These are phyloP conservation scores for Fusarium denticulatum DNA, from an alignment of 2,329 filamentous ascomycete species.

Conservation along the genomic window DNA sequence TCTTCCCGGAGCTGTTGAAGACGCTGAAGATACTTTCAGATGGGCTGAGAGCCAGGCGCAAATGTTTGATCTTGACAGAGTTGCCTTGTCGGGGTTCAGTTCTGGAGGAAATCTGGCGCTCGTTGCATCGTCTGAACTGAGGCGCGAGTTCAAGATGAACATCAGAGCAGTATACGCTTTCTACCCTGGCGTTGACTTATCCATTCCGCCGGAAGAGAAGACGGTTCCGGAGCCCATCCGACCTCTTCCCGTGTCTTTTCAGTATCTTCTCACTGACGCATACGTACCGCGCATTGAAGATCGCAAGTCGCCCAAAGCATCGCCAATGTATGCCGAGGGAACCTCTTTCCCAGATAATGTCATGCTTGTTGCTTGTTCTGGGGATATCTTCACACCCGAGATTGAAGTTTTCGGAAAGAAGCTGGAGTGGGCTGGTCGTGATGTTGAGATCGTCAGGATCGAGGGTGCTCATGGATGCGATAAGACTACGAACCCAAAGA, in stretches of 20 bases:
- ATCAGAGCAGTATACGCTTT: slow-evolving; percentile 60
- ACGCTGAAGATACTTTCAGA: slow-evolving; percentile 50
- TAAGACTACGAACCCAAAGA: slow-evolving; percentile 18
- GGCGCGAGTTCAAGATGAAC: slow-evolving; percentile 50
- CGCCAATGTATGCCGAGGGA: slow-evolving; percentile 45
- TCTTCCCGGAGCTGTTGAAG: slow-evolving; percentile 49
- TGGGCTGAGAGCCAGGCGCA: slow-evolving; percentile 44
- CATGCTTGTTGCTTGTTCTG: slow-evolving; percentile 48
- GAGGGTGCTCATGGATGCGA: slow-evolving; percentile 40
- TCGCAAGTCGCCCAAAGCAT: slow-evolving; percentile 47
- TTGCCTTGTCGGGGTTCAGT: slow-evolving; percentile 59
- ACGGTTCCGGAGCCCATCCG: slow-evolving; percentile 39
- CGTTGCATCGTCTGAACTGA: slow-evolving; percentile 38
- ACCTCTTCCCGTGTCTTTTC: background rate
- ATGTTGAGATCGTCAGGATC: slow-evolving; percentile 18
- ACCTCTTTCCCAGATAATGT: slow-evolving; percentile 5
- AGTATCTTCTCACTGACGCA: slow-evolving; percentile 45
- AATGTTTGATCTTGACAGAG: slow-evolving; percentile 45
- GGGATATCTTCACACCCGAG: slow-evolving; percentile 51
- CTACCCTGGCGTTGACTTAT: slow-evolving; percentile 52
- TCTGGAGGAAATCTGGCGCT: slow-evolving; percentile 58
- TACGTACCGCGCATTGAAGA: slow-evolving; percentile 46
- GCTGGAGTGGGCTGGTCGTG: slow-evolving; percentile 2
- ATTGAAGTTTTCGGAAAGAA: slow-evolving; percentile 46
- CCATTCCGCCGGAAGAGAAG: slow-evolving; percentile 43